phyloP scores from a whole-genome alignment of 2,329 filamentous ascomycete species.

The Aaosphaeria arxii region DNA sequence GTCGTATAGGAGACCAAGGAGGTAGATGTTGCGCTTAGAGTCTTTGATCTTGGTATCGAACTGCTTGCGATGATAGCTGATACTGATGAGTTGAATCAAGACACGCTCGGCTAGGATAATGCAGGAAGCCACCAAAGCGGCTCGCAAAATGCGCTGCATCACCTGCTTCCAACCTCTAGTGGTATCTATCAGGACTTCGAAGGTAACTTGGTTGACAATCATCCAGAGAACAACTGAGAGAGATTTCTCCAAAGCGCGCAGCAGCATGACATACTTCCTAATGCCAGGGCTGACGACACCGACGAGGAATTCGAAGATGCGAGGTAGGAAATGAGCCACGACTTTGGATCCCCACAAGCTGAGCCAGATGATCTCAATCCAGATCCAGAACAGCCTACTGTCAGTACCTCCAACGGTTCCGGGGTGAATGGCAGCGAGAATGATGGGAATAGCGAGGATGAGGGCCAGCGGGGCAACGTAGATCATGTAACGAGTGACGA shows the following conservation, averaged over 20 bases:
- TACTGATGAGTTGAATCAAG: slow-evolving; percentile 77
- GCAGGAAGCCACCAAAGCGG: slow-evolving; percentile 64
- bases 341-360: slow-evolving; percentile 63
- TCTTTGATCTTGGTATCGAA: slow-evolving; percentile 81
- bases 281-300: slow-evolving; percentile 64
- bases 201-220: slow-evolving; percentile 58
- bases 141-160: slow-evolving; percentile 64
- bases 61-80: slow-evolving; percentile 81
- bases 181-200: slow-evolving; percentile 46
- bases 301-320: slow-evolving; percentile 58
- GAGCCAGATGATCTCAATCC: slow-evolving; percentile 64
- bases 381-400: slow-evolving; percentile 61
- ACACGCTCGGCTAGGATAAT: slow-evolving; percentile 75
- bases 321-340: slow-evolving; percentile 57
- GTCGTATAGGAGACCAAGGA: slow-evolving; percentile 84
- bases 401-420: slow-evolving; percentile 50
- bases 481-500: slow-evolving; percentile 62
- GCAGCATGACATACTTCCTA: slow-evolving; percentile 60
- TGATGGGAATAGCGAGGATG: slow-evolving; percentile 61
- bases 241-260: slow-evolving; percentile 58
- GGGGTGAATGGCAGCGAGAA: slow-evolving; percentile 49
- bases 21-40: slow-evolving; percentile 80
- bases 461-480: slow-evolving; percentile 59
- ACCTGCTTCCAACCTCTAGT: slow-evolving; percentile 50
- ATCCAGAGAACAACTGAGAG: slow-evolving; percentile 61